Conservation (phyloP, 768 basidiomycete species). For the Pleurotus cornucopiae region DNA sequence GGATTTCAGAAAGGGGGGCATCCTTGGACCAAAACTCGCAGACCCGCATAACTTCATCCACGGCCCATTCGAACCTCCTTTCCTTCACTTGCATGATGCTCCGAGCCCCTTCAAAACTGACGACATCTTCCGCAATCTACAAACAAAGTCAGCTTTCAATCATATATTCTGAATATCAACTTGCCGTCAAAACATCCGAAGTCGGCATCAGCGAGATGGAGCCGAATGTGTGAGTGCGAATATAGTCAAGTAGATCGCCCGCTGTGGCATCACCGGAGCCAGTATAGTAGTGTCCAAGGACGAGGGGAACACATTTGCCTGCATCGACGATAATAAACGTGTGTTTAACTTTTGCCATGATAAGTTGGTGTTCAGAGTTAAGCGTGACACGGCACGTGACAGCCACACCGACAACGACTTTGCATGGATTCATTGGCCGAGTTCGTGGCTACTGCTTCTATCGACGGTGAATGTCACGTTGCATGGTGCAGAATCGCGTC, state of each 20-base stretch:
- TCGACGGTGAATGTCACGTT: conserved; percentile 67
- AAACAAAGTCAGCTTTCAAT: not conserved
- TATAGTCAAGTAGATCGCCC: not conserved
- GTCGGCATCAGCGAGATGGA: not conserved
- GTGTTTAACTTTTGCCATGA: not conserved
- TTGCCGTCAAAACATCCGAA: not conserved
- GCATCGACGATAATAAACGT: not conserved
- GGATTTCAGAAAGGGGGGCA: not conserved
- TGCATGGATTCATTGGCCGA: conserved; percentile 80
- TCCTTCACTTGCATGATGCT: not conserved
- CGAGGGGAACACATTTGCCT: not conserved
- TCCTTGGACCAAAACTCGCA: not conserved
- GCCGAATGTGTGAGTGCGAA: not conserved
- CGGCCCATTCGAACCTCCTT: not conserved
- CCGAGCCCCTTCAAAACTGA: not conserved
- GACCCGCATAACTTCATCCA: not conserved
- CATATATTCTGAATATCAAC: not conserved
- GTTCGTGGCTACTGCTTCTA: conserved; percentile 87
- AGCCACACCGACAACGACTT: conserved; percentile 24
- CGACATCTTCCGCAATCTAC: not conserved
- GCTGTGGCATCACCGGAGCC: not conserved
- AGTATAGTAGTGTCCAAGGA: not conserved
- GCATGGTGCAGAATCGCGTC: not conserved
- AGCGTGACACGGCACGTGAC: too few relatives aligned
- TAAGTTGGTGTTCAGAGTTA: too few relatives aligned